A percentile compares a stretch with the other conserved stretches of the same genome.
Conservation (phyloP, 176 grass and related monocot species). For the Zoysia pacifica region DNA sequence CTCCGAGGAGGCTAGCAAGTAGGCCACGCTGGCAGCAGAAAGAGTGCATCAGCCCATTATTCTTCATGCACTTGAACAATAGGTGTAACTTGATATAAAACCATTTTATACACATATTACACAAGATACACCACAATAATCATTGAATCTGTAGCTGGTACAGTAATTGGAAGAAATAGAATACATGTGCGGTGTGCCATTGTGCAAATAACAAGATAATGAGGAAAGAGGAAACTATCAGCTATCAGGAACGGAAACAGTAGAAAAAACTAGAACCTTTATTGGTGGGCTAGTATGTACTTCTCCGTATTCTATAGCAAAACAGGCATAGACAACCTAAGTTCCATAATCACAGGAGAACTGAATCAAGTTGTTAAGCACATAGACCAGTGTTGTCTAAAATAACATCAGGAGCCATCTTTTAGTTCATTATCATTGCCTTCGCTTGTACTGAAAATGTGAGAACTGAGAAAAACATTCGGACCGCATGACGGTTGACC, state of each 20-base stretch:
- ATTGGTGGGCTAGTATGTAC: background rate
- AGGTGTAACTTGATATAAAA: background rate
- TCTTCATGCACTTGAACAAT: background rate
- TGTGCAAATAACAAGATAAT: background rate
- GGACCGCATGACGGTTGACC: background rate
- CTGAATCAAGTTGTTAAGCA: conserved; percentile 23
- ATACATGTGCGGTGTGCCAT: background rate
- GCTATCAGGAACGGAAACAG: background rate
- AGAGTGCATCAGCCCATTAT: background rate
- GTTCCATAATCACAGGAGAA: background rate
- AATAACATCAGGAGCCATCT: background rate
- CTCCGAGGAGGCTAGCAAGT: no score
- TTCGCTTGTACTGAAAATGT: conserved; percentile 1
- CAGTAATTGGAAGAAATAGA: background rate
- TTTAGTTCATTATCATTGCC: conserved; percentile 1
- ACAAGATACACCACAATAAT: background rate
- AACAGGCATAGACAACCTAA: background rate
- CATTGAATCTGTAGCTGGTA: background rate
- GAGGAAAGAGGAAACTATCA: background rate
- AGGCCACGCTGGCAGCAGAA: no score
- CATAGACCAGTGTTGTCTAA: background rate
- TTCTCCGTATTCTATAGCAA: background rate
- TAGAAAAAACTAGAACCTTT: background rate
- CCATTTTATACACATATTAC: background rate
- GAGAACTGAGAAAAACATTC: background rate